Conservation (phyloP, 2,329 filamentous ascomycete species). For the Nannizziopsis arthrosporioides region DNA sequence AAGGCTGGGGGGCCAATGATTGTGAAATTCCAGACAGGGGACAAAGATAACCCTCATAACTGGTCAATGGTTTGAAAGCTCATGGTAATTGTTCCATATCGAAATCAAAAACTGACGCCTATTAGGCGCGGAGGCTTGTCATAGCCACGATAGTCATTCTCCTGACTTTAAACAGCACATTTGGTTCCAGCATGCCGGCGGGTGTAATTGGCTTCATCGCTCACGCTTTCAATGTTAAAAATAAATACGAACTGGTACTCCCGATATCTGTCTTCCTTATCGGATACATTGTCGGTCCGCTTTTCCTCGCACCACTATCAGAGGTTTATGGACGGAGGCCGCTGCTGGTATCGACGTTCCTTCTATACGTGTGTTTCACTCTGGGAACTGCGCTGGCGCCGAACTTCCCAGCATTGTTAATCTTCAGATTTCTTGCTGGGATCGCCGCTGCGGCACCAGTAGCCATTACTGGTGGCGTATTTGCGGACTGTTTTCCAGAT, state of each 20-base stretch:
- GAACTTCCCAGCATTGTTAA: slow-evolving; percentile 48
- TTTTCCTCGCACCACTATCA: slow-evolving; percentile 54
- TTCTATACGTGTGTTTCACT: slow-evolving; percentile 48
- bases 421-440: slow-evolving; percentile 54
- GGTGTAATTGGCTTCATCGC: slow-evolving; percentile 29
- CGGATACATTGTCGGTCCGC: slow-evolving; percentile 39
- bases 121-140: slow-evolving; percentile 16
- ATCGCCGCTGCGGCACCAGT: slow-evolving; percentile 21
- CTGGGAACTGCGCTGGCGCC: slow-evolving; percentile 49
- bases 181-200: slow-evolving; percentile 30
- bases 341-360: slow-evolving; percentile 46
- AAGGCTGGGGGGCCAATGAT: background rate
- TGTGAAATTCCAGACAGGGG: slow-evolving; percentile 9
- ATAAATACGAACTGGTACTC: slow-evolving; percentile 22
- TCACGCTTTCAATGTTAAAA: slow-evolving; percentile 24
- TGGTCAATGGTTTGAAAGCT: slow-evolving; percentile 14
- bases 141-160: slow-evolving; percentile 17
- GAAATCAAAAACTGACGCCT: background rate
- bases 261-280: slow-evolving; percentile 45
- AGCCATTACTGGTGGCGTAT: slow-evolving; percentile 35
- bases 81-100: background rate
- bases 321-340: slow-evolving; percentile 48
- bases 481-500: slow-evolving; percentile 38
- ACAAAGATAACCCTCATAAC: slow-evolving; percentile 21
- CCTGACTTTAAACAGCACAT: slow-evolving; percentile 30